These are phyloP conservation scores for Tolypocladium pustulatum DNA, from an alignment of 2,329 filamentous ascomycete species.

Conservation along the genomic window DNA sequence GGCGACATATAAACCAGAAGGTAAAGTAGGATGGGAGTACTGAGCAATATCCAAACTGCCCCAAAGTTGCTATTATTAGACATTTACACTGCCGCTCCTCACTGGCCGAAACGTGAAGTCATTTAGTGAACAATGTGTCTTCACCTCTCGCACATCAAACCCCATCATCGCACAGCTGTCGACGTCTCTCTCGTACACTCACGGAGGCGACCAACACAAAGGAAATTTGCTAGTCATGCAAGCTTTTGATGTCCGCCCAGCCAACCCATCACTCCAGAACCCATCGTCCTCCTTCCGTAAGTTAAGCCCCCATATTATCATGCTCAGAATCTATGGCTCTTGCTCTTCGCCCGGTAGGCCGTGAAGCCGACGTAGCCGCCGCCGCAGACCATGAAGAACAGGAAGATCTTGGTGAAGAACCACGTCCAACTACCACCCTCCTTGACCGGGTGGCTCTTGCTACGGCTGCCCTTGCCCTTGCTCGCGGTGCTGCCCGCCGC, in stretches of 20 bases:
- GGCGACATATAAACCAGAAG: not conserved
- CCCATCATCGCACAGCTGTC: not conserved
- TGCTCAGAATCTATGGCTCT: conserved; percentile 44
- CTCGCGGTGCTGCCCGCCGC: conserved; percentile 21
- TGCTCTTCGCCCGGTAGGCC: conserved; percentile 60
- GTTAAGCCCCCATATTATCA: not conserved
- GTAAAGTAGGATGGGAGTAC: too few species aligned
- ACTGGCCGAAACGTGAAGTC: not conserved
- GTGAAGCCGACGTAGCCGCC: conserved; percentile 82
- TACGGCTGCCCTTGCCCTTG: conserved; percentile 23
- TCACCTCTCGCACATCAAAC: not conserved
- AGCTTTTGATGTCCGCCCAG: not conserved
- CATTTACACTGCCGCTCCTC: not conserved
- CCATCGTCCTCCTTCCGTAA: not conserved
- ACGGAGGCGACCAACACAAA: not conserved
- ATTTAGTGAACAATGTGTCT: not conserved
- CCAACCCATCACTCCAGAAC: not conserved
- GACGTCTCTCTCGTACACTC: not conserved
- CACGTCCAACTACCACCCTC: conserved; percentile 45
- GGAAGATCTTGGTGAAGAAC: conserved; percentile 72
- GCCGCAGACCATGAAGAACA: conserved; percentile 52
- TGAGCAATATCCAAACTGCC: too few species aligned
- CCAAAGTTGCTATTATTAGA: not conserved
- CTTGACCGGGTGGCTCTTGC: conserved; percentile 23
- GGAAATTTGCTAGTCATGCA: not conserved